phyloP scores from a whole-genome alignment of 1,284 basidiomycete species.

The Phaffia rhodozyma region DNA sequence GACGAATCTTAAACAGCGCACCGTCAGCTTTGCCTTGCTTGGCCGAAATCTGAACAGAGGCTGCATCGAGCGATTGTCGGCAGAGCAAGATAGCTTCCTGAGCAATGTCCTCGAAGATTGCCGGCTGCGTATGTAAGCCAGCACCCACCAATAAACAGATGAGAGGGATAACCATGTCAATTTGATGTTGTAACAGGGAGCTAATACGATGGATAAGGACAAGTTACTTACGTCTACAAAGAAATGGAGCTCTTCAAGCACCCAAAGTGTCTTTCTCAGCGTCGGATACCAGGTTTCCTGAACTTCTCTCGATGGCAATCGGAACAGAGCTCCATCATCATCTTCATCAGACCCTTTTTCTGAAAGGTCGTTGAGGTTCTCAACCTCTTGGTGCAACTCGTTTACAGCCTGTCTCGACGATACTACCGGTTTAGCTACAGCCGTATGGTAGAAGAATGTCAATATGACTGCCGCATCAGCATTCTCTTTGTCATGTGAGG shows the following conservation, averaged over 20 bases:
- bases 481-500: not conserved
- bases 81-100: conserved; percentile 77
- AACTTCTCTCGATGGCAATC: conserved; percentile 55
- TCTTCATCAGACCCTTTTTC: conserved; percentile 28
- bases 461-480: conserved; percentile 1
- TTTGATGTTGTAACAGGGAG: not conserved
- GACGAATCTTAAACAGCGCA: conserved; percentile 71
- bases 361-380: not conserved
- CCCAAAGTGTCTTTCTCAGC: conserved; percentile 69
- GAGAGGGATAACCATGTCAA: not conserved
- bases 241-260: conserved; percentile 71
- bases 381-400: not conserved
- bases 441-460: not conserved
- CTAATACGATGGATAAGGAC: not conserved
- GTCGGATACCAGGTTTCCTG: conserved; percentile 84
- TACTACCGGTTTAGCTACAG: conserved; percentile 1
- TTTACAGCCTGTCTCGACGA: too few species aligned
- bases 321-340: conserved; percentile 46
- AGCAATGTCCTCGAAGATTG: conserved; percentile 85
- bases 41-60: conserved; percentile 50
- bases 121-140: conserved; percentile 45
- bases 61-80: conserved; percentile 59
- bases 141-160: not conserved
- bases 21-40: conserved; percentile 51
- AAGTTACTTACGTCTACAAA: conserved; percentile 62